Evolutionary conservation across 2,329 filamentous ascomycete species (phyloP).

Genomic region (Aspergillus ochraceus): DNA sequence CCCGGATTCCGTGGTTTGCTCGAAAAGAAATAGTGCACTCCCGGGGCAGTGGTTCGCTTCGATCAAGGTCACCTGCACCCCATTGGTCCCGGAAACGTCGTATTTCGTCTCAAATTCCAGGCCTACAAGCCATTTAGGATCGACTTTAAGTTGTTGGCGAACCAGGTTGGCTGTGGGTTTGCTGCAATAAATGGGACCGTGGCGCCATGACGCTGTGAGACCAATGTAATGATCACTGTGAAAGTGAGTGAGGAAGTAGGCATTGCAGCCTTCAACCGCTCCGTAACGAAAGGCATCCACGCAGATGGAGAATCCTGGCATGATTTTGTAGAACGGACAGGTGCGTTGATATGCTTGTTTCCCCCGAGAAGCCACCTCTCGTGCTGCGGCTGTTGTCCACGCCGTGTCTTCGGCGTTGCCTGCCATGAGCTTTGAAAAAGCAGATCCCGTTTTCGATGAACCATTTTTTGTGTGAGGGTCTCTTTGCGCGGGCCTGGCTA

Average conservation of each 20-base stretch:
- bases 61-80: conserved; percentile 89
- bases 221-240: conserved; percentile 98
- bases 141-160: conserved; percentile 78
- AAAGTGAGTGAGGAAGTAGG: conserved; percentile 96
- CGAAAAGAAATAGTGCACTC: conserved; percentile 89
- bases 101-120: conserved; percentile 80
- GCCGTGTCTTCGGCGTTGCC: conserved; percentile 85
- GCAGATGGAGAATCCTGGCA: conserved; percentile 87
- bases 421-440: conserved; percentile 92
- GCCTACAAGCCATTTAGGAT: conserved; percentile 79
- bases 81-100: conserved; percentile 78
- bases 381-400: conserved; percentile 82
- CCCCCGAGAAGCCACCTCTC: conserved; percentile 74
- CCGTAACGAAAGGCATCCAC: conserved; percentile 97
- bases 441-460: conserved; percentile 55
- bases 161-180: conserved; percentile 88
- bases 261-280: conserved; percentile 84
- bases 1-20: conserved; percentile 69
- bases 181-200: conserved; percentile 96
- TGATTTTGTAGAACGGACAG: conserved; percentile 98
- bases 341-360: conserved; percentile 85
- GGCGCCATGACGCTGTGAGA: conserved; percentile 80
- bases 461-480: conserved; percentile 66
- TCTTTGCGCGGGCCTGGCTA: conserved; percentile 75
- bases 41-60: conserved; percentile 96